Conservation (phyloP, 768 basidiomycete species). For the Jaapia argillacea region DNA sequence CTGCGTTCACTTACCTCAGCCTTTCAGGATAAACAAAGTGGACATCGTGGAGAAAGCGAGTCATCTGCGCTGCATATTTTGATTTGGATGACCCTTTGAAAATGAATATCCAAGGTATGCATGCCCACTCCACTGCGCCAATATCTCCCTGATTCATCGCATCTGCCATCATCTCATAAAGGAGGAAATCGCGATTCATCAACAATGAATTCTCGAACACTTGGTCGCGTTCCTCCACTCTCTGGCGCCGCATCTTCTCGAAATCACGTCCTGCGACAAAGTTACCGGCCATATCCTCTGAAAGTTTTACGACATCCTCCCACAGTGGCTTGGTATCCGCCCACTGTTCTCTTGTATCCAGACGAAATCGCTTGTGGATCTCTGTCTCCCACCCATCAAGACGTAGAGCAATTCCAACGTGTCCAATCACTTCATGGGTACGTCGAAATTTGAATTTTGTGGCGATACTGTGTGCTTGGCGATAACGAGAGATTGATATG, state of each 20-base stretch:
- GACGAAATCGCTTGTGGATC: conserved; percentile 1
- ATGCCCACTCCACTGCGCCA: conserved; percentile 6
- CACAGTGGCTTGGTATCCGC: conserved; percentile 16
- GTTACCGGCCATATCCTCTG: conserved; percentile 10
- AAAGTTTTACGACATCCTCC: conserved; percentile 13
- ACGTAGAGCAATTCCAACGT: conserved; percentile 15
- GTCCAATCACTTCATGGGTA: conserved; percentile 25
- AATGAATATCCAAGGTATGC: conserved; percentile 4
- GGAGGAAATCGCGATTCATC: conserved; percentile 19
- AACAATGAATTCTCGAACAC: conserved; percentile 23
- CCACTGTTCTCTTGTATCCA: conserved; percentile 7
- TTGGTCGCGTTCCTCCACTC: conserved; percentile 13
- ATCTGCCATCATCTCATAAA: conserved; percentile 26
- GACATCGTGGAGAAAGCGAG: conserved; percentile 3
- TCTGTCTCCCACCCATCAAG: conserved; percentile 21
- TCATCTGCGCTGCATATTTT: conserved; percentile 7
- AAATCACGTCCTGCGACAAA: conserved; percentile 10
- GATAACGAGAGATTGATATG: conserved; percentile 15
- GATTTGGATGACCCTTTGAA: conserved; percentile 6
- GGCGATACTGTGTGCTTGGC: conserved; percentile 21
- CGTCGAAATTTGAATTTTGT: conserved; percentile 20
- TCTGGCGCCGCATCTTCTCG: not conserved
- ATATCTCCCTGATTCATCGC: conserved; percentile 13
- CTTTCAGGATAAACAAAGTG: conserved; percentile 2
- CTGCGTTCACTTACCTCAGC: not conserved